Conservation (phyloP, 31 red algal species). For the Asparagopsis taxiformis region DNA sequence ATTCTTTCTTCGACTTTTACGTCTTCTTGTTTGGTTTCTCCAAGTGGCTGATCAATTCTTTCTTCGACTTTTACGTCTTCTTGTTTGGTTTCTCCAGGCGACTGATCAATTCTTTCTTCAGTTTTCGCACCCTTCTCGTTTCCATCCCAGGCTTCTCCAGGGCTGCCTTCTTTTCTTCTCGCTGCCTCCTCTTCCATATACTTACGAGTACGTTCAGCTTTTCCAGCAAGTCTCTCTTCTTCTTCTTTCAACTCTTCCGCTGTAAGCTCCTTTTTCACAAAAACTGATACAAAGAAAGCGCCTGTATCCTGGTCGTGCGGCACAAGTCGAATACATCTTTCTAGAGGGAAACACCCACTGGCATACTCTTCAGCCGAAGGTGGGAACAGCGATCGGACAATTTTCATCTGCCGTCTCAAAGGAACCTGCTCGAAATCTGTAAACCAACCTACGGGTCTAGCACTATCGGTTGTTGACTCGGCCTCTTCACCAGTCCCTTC, state of each 20-base stretch:
- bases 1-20: too few species aligned
- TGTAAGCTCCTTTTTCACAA: slow-evolving; percentile 38
- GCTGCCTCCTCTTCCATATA: too few species aligned
- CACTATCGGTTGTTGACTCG: not conserved
- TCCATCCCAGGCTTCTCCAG: too few species aligned
- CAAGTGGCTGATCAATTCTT: too few species aligned
- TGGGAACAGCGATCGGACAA: slow-evolving; percentile 65
- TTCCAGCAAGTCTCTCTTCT: not conserved
- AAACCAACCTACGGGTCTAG: slow-evolving; percentile 30
- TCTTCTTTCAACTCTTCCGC: not conserved
- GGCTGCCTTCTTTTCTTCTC: too few species aligned
- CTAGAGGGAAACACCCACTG: slow-evolving; percentile 36
- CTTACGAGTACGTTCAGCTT: too few species aligned
- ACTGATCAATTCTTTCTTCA: too few species aligned
- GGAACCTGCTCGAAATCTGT: slow-evolving; percentile 57
- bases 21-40: too few species aligned
- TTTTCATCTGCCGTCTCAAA: slow-evolving; percentile 36
- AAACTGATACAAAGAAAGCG: slow-evolving; percentile 88
- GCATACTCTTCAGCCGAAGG: slow-evolving; percentile 47
- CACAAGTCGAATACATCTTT: slow-evolving; percentile 76
- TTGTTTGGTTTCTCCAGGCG: too few species aligned
- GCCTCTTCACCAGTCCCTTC: not conserved
- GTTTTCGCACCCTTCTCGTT: too few species aligned
- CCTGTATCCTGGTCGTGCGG: slow-evolving; percentile 95
- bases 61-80: too few species aligned